Percentiles rank a stretch among this genome's conserved stretches.
phyloP scores from a whole-genome alignment of 2,329 filamentous ascomycete species.

The Podosphaera xanthii region DNA sequence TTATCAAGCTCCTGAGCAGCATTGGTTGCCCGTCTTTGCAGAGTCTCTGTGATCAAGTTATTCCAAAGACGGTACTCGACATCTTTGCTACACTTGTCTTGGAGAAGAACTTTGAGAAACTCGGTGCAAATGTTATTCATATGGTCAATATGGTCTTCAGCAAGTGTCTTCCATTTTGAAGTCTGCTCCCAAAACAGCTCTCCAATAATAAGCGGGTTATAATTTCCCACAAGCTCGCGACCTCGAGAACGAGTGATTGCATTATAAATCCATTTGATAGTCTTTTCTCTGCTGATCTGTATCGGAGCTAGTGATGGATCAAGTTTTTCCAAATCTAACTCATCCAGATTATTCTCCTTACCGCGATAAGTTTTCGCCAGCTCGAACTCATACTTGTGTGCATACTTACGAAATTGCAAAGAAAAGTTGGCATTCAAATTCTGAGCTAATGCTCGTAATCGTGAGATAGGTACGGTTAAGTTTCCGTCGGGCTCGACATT shows the following conservation, averaged over 20 bases:
- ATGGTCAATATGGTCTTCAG: constrained; percentile 8
- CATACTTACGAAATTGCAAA: constrained; percentile 8
- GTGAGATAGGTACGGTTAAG: constrained; percentile 4
- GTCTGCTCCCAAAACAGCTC: constrained; percentile 21
- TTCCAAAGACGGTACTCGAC: constrained; percentile 6
- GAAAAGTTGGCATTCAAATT: constrained; percentile 13
- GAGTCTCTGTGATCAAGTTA: constrained; percentile 4
- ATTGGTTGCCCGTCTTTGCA: constrained; percentile 5
- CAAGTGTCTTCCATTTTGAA: constrained; percentile 16
- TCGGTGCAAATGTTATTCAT: constrained; percentile 6
- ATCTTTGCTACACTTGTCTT: constrained; percentile 8
- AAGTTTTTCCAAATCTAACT: not conserved
- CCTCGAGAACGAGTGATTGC: constrained; percentile 10
- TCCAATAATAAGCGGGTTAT: constrained; percentile 19
- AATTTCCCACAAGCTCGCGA: constrained; percentile 19
- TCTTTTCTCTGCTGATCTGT: constrained; percentile 7
- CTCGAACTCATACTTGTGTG: constrained; percentile 14
- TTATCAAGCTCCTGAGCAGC: constrained; percentile 12
- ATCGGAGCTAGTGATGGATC: not conserved
- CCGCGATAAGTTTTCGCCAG: not conserved
- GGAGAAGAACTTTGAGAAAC: constrained; percentile 8
- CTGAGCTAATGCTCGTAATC: constrained; percentile 15
- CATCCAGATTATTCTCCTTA: not conserved
- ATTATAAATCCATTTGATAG: constrained; percentile 10
- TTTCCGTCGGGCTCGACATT: not conserved